Conservation (phyloP, 2,329 filamentous ascomycete species). For the Dothidotthia symphoricarpi region DNA sequence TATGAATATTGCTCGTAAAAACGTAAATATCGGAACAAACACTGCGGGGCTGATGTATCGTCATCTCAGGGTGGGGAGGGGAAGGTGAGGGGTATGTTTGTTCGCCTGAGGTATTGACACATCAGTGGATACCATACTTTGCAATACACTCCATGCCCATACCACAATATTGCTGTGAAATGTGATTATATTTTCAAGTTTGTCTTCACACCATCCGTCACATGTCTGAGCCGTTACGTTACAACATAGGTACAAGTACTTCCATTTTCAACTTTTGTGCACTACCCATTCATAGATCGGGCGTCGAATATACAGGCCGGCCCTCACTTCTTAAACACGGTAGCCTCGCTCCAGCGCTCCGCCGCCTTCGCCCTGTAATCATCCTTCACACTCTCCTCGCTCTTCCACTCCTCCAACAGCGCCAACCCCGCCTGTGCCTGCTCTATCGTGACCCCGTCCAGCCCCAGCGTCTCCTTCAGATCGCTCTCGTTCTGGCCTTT, state of each 20-base stretch:
- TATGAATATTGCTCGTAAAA: slow-evolving; percentile 5
- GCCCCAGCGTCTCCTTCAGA: slow-evolving; percentile 58
- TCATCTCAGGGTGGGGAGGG: too few species aligned
- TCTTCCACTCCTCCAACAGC: slow-evolving; percentile 53
- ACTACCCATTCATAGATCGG: too few species aligned
- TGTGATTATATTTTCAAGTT: not conserved
- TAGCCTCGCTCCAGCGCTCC: slow-evolving; percentile 43
- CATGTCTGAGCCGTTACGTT: too few species aligned
- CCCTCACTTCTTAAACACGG: slow-evolving; percentile 34
- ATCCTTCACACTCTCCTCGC: slow-evolving; percentile 49
- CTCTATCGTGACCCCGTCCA: slow-evolving; percentile 52
- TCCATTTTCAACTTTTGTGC: too few species aligned
- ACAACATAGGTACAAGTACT: too few species aligned
- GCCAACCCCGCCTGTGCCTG: slow-evolving; percentile 58
- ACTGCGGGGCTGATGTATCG: slow-evolving; percentile 1
- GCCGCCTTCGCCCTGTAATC: slow-evolving; percentile 47
- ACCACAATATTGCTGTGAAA: not conserved
- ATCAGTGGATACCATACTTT: not conserved
- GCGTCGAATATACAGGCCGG: too few species aligned
- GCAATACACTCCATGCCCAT: slow-evolving; percentile 1
- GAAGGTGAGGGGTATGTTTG: too few species aligned
- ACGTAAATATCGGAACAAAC: slow-evolving; percentile 5
- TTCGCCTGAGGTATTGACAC: too few species aligned
- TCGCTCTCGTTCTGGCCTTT: slow-evolving; percentile 60
- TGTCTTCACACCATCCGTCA: too few species aligned